Percentiles rank a stretch among this genome's conserved stretches.
These are phyloP conservation scores for Pythium periplocum DNA, from an alignment of 352 stramenopile species.

Conservation along the genomic window DNA sequence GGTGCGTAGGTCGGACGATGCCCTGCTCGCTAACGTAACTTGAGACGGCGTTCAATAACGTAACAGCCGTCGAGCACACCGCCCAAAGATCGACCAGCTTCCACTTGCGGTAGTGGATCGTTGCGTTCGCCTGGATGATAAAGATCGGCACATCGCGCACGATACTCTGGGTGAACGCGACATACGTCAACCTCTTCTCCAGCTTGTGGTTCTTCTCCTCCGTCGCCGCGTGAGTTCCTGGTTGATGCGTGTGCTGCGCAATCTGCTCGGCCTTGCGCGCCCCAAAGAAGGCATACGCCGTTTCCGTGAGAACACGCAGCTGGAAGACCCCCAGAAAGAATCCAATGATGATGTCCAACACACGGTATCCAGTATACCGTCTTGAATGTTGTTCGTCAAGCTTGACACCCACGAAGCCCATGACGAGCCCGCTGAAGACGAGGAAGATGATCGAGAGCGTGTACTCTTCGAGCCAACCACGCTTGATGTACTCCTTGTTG, in stretches of 20 bases:
- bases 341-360: conserved; percentile 30
- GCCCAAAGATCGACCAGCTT: conserved; percentile 56
- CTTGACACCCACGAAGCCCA: conserved; percentile 51
- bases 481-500: conserved; percentile 71
- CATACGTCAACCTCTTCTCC: conserved; percentile 32
- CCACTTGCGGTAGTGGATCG: conserved; percentile 81
- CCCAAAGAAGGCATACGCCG: conserved; percentile 27
- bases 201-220: conserved; percentile 15
- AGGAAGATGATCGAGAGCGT: conserved; percentile 67
- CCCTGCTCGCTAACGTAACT: conserved; percentile 34
- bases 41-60: conserved; percentile 35
- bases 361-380: conserved; percentile 25
- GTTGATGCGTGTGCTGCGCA: conserved; percentile 6
- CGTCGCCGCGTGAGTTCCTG: conserved; percentile 1
- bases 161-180: conserved; percentile 59
- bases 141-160: conserved; percentile 72
- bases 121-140: conserved; percentile 67
- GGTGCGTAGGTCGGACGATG: not conserved
- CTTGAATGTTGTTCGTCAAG: conserved; percentile 29
- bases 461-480: conserved; percentile 69
- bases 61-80: conserved; percentile 43
- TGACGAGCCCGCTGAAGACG: conserved; percentile 46
- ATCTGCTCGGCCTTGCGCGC: conserved; percentile 3
- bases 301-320: conserved; percentile 60
- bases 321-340: conserved; percentile 50